These are phyloP conservation scores for Boletellus emodensis DNA, from an alignment of 768 basidiomycete genomes.

Conservation along the genomic window DNA sequence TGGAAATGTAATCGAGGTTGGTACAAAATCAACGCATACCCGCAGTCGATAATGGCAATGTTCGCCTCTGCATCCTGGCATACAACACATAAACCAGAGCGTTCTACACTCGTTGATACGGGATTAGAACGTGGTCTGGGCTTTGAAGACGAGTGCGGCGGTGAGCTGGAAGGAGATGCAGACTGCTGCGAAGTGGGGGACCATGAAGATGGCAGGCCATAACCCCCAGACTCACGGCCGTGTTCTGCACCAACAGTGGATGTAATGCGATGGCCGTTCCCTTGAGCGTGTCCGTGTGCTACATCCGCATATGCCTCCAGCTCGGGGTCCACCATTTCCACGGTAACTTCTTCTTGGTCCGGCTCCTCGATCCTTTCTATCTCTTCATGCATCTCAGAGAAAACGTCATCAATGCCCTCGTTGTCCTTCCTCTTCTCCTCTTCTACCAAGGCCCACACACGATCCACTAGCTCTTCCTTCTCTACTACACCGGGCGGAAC, in stretches of 20 bases:
- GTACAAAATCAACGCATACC: constrained; percentile 43
- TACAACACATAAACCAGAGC: constrained; percentile 80
- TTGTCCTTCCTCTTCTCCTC: constrained; percentile 56
- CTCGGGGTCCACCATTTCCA: constrained; percentile 17
- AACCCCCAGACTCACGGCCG: neutral
- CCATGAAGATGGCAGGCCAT: constrained; percentile 4
- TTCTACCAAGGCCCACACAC: constrained; percentile 58
- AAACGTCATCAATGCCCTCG: constrained; percentile 31
- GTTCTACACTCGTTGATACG: constrained; percentile 39
- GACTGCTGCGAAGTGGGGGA: constrained; percentile 12
- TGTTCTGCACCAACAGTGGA: neutral
- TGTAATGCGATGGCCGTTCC: neutral
- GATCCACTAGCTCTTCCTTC: constrained; percentile 77
- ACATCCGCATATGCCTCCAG: constrained; percentile 5
- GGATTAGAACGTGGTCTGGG: constrained; percentile 32
- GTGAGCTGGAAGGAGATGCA: constrained; percentile 27
- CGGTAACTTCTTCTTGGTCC: constrained; percentile 11
- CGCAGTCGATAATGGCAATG: constrained; percentile 92
- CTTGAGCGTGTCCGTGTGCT: constrained; percentile 1
- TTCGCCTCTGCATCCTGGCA: constrained; percentile 95
- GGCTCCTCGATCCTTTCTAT: constrained; percentile 24
- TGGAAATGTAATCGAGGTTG: neutral
- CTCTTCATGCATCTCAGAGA: constrained; percentile 24
- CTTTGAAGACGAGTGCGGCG: constrained; percentile 30
- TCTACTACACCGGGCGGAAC: constrained; percentile 57